Evolutionary conservation across 306 rosid species (phyloP), one percentile per base, ranked within the genome.

Genomic region (Boehmeria nivea): DNA sequence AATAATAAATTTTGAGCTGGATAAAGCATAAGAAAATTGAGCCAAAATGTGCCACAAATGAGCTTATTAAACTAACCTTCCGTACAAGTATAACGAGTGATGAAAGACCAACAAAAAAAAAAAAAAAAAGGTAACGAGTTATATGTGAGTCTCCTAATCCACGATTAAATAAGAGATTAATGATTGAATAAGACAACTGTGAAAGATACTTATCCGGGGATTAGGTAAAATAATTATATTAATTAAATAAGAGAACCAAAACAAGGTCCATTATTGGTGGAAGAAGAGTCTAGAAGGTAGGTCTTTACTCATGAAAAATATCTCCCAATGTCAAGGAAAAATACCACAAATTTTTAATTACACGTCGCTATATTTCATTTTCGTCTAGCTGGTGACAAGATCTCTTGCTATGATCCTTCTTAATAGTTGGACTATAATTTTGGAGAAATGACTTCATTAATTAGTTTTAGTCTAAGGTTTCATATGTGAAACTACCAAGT

Each of bases 281-380:
- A n/a, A n/a, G n/a, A n/a, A n/a, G n/a, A n/a, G n/a, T n/a, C n/a
- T n/a, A 31, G 36, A 31, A 31, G 36, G 22, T 14, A 7, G 22
- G 49, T 44, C 49, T 42, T 6, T 2, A 44, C 14, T 1, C 69
- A 27, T 2, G 45, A 63, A 65, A 66, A 61, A 42, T 49, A 66
- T 56, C 61, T 55, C 56, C 66, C 62, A 58, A 59, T 61, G 63
- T 73, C 75, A 25, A 51, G n/a, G 85, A 75, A 65, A 75, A 61
- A 24, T 70, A 78, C 66, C 47, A 18, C 61, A 0, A 56, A 48
- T 22, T 51, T 60, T 16, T 54, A 54, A 53, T 59, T 23, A 45
- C 3, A 17, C 31, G 25, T 31, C 43, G 55, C 28, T 75, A 56
- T 71, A 71, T 76, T 71, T 58, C 33, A 51, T 64, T 48, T 78